Evolutionary conservation across 257 asterid genomes (phyloP), one percentile per base, ranked within the genome.

Genomic region (Primulina tabacum): DNA sequence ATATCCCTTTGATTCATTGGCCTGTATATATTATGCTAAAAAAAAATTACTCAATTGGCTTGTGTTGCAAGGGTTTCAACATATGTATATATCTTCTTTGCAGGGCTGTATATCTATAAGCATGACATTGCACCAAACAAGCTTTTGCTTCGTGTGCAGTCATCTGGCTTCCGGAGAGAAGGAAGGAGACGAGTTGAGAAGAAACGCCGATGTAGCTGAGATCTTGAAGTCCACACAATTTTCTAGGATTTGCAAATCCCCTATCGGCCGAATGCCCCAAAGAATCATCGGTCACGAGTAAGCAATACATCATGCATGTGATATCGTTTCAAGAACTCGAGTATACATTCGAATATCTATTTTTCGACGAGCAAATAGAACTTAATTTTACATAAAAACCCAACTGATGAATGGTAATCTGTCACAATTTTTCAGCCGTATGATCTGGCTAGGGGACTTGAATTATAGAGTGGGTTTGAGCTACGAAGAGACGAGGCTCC

Each of bases 101-200:
- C 77, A 89, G 97, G 98, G 99, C 6, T 93, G 97, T 60, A 93
- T 93, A 88, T 79, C 99, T 18, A 60, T 90, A 71, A 93, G 97
- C 89, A 82, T 93, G 88, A 82, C 96, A 38, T 24, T 93, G 88
- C 89, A 90, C 81, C 80, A 86, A 73, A 93, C 97, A 63, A 89
- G 90, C 80, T 81, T 93, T 47, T 93, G 99, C 83, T 89, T 93
- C 69, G 89, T 93, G 4, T 93, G 99, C 71, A 89, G 95, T 79
- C 99, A 93, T 84, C 75, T 93, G 52, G 97, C 99, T 35, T 89
- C 99, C 0, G 99, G 99, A 37, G 97, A 93, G 79, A 93, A 87
- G 69, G 99, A 89, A 69, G 99, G 97, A 24, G 99, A 93, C 6
- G 97, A 90, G 79, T 62, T 89, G 0, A 83, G 68, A 76, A 76